Evolutionary conservation across 768 basidiomycete genomes (phyloP).

Genomic region (Podaxis sp.): DNA sequence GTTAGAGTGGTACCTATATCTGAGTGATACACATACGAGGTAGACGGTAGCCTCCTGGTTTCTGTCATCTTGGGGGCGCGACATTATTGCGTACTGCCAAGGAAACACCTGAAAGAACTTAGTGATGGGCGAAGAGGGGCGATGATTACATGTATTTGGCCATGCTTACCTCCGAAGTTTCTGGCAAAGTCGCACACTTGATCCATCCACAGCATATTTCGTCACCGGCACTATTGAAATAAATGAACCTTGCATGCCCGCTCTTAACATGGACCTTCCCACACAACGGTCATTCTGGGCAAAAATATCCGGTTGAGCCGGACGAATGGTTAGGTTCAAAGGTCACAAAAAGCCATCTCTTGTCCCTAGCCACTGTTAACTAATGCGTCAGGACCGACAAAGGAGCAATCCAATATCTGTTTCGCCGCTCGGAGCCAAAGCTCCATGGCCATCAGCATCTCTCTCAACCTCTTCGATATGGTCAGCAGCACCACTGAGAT

Average conservation of each 20-base stretch:
- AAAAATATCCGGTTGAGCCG: too few relatives aligned
- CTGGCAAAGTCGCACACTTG: background rate
- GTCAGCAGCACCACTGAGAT: constrained; percentile 13
- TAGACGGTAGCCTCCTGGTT: constrained; percentile 93
- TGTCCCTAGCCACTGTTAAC: background rate
- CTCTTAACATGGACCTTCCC: too few relatives aligned
- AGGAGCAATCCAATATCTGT: background rate
- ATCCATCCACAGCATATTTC: too few relatives aligned
- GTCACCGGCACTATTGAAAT: too few relatives aligned
- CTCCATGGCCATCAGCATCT: background rate
- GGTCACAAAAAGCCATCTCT: too few relatives aligned
- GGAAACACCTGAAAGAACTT: background rate
- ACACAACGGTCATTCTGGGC: too few relatives aligned
- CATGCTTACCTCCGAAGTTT: background rate
- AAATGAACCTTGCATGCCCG: too few relatives aligned
- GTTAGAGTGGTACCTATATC: constrained; percentile 3
- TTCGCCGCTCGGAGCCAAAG: background rate
- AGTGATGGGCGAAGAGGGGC: background rate
- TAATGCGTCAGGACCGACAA: background rate
- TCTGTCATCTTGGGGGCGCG: constrained; percentile 81
- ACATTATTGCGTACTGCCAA: constrained; percentile 37
- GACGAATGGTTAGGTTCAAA: too few relatives aligned
- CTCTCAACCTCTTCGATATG: background rate
- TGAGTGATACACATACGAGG: constrained; percentile 44
- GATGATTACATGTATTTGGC: constrained; percentile 1